These are phyloP conservation scores for Wickerhamiella azyma DNA, from an alignment of 805 yeast genomes.

Conservation along the genomic window DNA sequence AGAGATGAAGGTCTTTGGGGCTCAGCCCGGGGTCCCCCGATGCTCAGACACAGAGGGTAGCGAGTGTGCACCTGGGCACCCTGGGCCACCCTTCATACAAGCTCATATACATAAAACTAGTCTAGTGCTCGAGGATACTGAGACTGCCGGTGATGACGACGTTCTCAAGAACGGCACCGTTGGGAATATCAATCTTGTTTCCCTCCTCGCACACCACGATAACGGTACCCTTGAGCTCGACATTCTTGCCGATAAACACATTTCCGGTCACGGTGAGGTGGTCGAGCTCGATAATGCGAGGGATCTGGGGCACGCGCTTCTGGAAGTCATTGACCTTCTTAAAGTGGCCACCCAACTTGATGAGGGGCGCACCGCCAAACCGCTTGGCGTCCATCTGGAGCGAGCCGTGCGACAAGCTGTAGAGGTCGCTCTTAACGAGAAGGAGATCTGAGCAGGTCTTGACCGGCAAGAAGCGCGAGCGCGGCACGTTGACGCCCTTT, in stretches of 20 bases:
- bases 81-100: no score
- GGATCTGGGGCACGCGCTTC: slow-evolving; percentile 84
- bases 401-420: slow-evolving; percentile 82
- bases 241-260: slow-evolving; percentile 78
- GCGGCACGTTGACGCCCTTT: slow-evolving; percentile 96
- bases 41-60: no score
- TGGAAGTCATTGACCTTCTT: slow-evolving; percentile 90
- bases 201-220: slow-evolving; percentile 96
- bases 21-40: no score
- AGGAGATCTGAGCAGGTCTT: slow-evolving; percentile 92
- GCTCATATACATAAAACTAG: no score
- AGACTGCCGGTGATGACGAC: slow-evolving; percentile 95
- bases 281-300: slow-evolving; percentile 89
- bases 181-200: slow-evolving; percentile 91
- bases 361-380: slow-evolving; percentile 85
- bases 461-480: slow-evolving; percentile 94
- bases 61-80: no score
- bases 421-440: slow-evolving; percentile 89
- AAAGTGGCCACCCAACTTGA: slow-evolving; percentile 92
- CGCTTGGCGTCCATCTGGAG: slow-evolving; percentile 70
- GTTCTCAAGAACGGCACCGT: slow-evolving; percentile 86
- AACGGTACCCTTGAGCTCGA: slow-evolving; percentile 90
- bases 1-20: no score
- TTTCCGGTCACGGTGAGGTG: slow-evolving; percentile 97
- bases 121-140: slow-evolving; percentile 82